These are phyloP conservation scores for Dryadomyces quercivorus DNA, from an alignment of 2,329 filamentous ascomycete genomes.

Conservation along the genomic window DNA sequence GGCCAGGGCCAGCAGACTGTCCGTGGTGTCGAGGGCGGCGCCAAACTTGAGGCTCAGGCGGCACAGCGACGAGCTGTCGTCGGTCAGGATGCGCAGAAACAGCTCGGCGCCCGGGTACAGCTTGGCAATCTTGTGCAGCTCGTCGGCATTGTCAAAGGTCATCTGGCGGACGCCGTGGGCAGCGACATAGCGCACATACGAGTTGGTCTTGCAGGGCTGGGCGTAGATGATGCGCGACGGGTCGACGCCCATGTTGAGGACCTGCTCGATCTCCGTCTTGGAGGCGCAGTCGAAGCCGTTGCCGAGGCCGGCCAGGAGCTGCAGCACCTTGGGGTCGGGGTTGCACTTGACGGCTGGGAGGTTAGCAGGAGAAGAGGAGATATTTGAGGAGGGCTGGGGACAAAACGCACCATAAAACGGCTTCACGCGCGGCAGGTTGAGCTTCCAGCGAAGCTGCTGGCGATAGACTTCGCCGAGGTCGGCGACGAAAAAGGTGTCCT, in stretches of 20 bases:
- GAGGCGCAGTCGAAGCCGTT: conserved; percentile 97
- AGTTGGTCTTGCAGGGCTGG: conserved; percentile 99
- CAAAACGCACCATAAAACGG: conserved; percentile 75
- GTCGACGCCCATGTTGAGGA: conserved; percentile 70
- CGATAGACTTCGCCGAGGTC: conserved; percentile 98
- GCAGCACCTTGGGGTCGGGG: conserved; percentile 79
- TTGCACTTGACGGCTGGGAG: conserved; percentile 89
- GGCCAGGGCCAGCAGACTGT: conserved; percentile 65
- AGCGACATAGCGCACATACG: conserved; percentile 84
- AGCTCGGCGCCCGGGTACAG: conserved; percentile 82
- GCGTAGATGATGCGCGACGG: conserved; percentile 95
- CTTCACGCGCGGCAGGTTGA: conserved; percentile 81
- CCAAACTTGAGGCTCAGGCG: conserved; percentile 96
- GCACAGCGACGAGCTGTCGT: conserved; percentile 89
- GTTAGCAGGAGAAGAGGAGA: background rate
- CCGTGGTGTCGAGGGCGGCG: conserved; percentile 71
- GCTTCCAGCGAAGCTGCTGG: conserved; percentile 97
- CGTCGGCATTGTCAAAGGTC: conserved; percentile 98
- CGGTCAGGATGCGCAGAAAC: conserved; percentile 87
- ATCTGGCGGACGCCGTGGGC: conserved; percentile 84
- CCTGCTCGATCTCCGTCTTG: conserved; percentile 91
- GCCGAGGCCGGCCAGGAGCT: conserved; percentile 75
- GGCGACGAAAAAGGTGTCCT: conserved; percentile 96
- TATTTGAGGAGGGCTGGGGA: background rate
- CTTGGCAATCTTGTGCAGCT: conserved; percentile 95